Base-by-base conservation (phyloP, 768 basidiomycete species). In the Trametes elegans region DNA sequence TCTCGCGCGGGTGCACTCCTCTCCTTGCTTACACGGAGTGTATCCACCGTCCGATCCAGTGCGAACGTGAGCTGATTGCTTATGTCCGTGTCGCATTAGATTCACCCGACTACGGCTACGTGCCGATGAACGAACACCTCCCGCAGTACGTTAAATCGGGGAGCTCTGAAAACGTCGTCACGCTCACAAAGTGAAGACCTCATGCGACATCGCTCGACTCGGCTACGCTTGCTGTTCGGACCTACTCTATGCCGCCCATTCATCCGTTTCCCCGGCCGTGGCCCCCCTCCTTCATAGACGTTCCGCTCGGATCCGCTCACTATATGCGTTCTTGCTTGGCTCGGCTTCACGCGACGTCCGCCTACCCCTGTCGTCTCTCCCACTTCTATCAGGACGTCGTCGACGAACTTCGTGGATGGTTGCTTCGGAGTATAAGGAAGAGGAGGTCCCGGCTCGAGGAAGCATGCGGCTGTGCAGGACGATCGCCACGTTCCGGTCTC, bases 21-120 rank as follows among this genome's bases (percentile, higher is more conserved):
- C 28, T 29, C 24, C 16, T 38, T 24, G 23, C 42, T 31, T 53
- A 49, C 58, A 52, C 47, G 52, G 47, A 47, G 40, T 55, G 44
- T 47, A 40, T 58, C 57, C 35, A 35, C 35, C 53, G 43, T 55
- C 42, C 45, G 18, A 32, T 29, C 32, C 24, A 16, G 18, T 7
- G 16, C 6, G 35, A 47, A 31, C 31, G 9, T 35, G 48, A 5
- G 43, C 62, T 60, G 49, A 60, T 62, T 49, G 53, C 54, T 39
- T 49, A 23, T 29, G 41, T 34, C 76, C 77, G 21, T 76, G 79
- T 66, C 64, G 23, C n/a, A 67, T 57, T 73, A 86, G 88, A 86
- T 80, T 87, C 88, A 66, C 88, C 88, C 72, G 88, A 90, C 78
- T 90, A 88, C 76, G 89, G 86, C 57, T 90, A 83, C 74, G 87